Percentiles rank a stretch among this genome's conserved stretches.
Evolutionary conservation across 805 yeast genomes (phyloP).

Genomic region (Candida berthetii): DNA sequence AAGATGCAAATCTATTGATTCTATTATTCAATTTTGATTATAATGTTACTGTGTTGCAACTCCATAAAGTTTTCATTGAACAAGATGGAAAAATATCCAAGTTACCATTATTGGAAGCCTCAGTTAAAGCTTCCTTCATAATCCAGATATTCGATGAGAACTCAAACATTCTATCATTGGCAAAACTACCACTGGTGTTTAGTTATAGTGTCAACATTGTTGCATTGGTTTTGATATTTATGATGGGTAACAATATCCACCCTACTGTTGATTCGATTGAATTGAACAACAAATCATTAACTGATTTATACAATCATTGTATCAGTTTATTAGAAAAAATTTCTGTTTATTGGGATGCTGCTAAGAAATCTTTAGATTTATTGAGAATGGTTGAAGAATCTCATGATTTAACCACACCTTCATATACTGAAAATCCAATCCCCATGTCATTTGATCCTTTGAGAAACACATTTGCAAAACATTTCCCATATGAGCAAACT

Average conservation of each 20-base stretch:
- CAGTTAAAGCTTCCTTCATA: conserved; percentile 11
- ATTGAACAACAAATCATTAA: not conserved
- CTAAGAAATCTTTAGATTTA: not conserved
- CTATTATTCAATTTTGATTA: conserved; percentile 20
- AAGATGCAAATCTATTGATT: conserved; percentile 5
- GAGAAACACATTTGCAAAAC: no score
- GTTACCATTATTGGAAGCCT: conserved; percentile 12
- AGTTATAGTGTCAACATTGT: not conserved
- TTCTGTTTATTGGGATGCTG: not conserved
- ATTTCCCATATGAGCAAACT: no score
- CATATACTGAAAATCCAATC: no score
- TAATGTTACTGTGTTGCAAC: conserved; percentile 13
- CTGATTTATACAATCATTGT: not conserved
- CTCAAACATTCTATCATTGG: not conserved
- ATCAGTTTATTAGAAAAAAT: not conserved
- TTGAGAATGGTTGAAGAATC: not conserved
- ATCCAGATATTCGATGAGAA: not conserved
- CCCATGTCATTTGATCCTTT: no score
- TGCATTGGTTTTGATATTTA: not conserved
- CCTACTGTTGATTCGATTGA: not conserved
- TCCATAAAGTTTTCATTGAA: conserved; percentile 16
- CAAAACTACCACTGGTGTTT: not conserved
- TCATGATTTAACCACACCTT: not conserved
- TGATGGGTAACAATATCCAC: not conserved
- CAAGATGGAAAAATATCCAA: conserved; percentile 8